Evolutionary conservation across 2,329 filamentous ascomycete species (phyloP), one percentile per base, ranked within the genome.

Genomic region (Hypoxylon rubiginosum): DNA sequence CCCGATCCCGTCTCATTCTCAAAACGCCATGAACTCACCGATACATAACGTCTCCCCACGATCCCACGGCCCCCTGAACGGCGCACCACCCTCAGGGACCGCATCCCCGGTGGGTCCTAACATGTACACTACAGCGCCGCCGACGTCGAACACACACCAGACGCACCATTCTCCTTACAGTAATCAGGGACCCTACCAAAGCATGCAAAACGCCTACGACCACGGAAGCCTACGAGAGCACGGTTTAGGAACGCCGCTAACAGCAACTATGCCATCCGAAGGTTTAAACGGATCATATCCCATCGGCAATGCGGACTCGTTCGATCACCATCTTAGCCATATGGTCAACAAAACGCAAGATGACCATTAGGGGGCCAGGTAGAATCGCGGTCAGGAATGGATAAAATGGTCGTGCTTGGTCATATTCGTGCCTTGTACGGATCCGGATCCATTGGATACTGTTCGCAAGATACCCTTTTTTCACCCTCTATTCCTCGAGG

Each of bases 191-290:
- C 43, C 67, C 21, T 74, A 76, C 41, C 73, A 74, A 48, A 66
- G 56, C 46, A 69, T 75, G 32, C 67, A 66, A 15, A 74, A 68
- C 59, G 66, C 73, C 24, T 76, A 72, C 61, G 74, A 76, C 24
- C 72, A 75, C 50, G 69, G 72, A 51, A 73, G 72, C 30, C 61
- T 75, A 34, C 71, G 72, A 43, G 72, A 75, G 48, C 72, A 75
- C 32, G 73, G 73, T 15, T 68, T 75, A 58, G 68, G 64, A 43
- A 74, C 73, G 24, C 72, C 73, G 5, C 51, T 75, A 13, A 74
- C 72, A n/a, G 73, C 70, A 15, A 74, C 71, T 11, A 74, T 74
- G 72, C 72, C 73, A 10, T 71, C 73, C 21, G 73, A 75, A 45
- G 66, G 66, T 36, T 21, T 75, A 45, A 74, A 72, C 34, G 72